Percentiles rank a stretch among this genome's conserved stretches.
Evolutionary conservation across 202 grass and related monocot species (phyloP).

Genomic region (Bolboschoenoplectus hybrid): DNA sequence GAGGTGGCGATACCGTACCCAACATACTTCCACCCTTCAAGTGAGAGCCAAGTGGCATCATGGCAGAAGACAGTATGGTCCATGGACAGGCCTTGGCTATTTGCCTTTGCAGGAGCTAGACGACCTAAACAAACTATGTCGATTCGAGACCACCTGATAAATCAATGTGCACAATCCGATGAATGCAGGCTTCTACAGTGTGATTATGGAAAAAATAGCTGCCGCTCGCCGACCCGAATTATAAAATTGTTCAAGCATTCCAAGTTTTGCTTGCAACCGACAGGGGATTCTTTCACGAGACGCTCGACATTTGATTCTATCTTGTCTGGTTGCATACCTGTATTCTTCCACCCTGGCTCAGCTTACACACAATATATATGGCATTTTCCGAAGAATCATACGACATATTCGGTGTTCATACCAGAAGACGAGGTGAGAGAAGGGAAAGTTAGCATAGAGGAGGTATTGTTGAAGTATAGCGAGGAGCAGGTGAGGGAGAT

Average conservation of each 20-base stretch:
- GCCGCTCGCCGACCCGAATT: conserved; percentile 23
- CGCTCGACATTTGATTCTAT: conserved; percentile 34
- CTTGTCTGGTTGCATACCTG: conserved; percentile 28
- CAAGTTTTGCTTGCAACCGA: conserved; percentile 38
- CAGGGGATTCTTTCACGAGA: conserved; percentile 34
- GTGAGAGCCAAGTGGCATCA: conserved; percentile 47
- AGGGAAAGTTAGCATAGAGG: conserved; percentile 37
- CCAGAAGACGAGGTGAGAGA: conserved; percentile 34
- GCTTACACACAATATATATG: conserved; percentile 40
- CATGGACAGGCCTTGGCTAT: conserved; percentile 50
- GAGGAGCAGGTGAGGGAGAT: conserved; percentile 26
- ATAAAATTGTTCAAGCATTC: conserved; percentile 40
- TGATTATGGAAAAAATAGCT: background rate
- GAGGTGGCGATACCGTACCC: conserved; percentile 44
- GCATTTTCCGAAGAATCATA: conserved; percentile 37
- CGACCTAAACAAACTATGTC: conserved; percentile 39
- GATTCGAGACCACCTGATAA: conserved; percentile 45
- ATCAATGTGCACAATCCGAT: conserved; percentile 48
- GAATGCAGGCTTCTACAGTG: conserved; percentile 30
- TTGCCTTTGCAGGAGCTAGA: conserved; percentile 64
- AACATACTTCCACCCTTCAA: conserved; percentile 69
- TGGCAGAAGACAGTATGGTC: conserved; percentile 56
- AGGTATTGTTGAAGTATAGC: conserved; percentile 27
- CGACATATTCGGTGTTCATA: conserved; percentile 36
- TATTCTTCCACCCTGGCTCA: conserved; percentile 35